These are phyloP conservation scores for Aspergillus oerlinghausenensis DNA, from an alignment of 2,329 filamentous ascomycete genomes.

Conservation along the genomic window DNA sequence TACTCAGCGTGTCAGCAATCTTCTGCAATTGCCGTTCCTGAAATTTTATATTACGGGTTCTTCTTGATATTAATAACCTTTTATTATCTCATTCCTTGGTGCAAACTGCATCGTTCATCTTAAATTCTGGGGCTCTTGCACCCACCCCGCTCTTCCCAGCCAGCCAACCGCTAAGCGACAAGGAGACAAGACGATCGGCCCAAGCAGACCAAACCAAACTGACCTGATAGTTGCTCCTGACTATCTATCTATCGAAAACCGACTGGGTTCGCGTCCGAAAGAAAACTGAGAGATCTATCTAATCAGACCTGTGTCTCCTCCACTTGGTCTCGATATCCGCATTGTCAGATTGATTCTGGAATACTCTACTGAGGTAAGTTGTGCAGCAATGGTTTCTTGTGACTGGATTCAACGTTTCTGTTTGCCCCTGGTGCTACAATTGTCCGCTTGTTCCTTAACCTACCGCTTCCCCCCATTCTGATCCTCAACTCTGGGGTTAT, in stretches of 20 bases:
- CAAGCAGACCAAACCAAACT: slow-evolving; percentile 22
- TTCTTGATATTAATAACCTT: background rate
- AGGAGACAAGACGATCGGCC: slow-evolving; percentile 33
- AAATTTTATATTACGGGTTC: background rate
- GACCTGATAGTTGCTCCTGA: slow-evolving; percentile 15
- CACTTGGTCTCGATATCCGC: slow-evolving; percentile 5
- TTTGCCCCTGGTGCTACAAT: slow-evolving; percentile 9
- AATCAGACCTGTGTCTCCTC: slow-evolving; percentile 7
- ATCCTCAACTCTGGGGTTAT: background rate
- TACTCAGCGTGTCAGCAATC: background rate
- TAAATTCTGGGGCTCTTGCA: slow-evolving; percentile 20
- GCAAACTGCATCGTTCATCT: background rate
- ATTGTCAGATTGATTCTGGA: slow-evolving; percentile 9
- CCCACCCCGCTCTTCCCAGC: slow-evolving; percentile 33
- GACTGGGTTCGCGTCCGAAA: slow-evolving; percentile 16
- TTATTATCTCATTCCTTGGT: background rate
- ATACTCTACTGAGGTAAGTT: slow-evolving; percentile 15
- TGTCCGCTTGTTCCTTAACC: slow-evolving; percentile 4
- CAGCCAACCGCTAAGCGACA: slow-evolving; percentile 39
- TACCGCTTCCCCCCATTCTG: slow-evolving; percentile 1
- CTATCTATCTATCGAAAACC: slow-evolving; percentile 9
- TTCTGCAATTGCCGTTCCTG: background rate
- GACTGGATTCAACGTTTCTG: slow-evolving; percentile 10
- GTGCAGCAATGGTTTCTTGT: slow-evolving; percentile 12
- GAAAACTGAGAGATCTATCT: slow-evolving; percentile 5